Evolutionary conservation across 345 rosid genomes (phyloP).

Genomic region (Salix suchowensis): DNA sequence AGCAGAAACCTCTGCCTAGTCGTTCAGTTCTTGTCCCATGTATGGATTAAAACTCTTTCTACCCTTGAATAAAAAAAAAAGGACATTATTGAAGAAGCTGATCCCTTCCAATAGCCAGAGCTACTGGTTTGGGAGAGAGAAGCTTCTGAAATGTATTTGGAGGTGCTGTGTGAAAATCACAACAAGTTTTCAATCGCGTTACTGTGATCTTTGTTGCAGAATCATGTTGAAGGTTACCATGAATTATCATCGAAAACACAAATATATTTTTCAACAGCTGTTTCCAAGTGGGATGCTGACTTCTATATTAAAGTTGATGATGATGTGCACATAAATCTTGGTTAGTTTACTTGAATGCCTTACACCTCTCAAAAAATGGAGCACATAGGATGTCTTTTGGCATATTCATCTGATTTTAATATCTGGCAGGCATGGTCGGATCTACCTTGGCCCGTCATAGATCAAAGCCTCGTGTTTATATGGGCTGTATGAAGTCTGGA

Average conservation of each 20-base stretch:
- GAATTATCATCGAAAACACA: slow-evolving; percentile 70
- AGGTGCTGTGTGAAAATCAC: not conserved
- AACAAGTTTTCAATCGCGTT: not conserved
- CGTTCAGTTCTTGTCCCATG: not conserved
- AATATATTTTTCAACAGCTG: slow-evolving; percentile 59
- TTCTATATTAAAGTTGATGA: slow-evolving; percentile 77
- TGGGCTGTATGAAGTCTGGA: slow-evolving; percentile 98
- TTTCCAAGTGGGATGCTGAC: slow-evolving; percentile 76
- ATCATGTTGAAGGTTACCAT: slow-evolving; percentile 72
- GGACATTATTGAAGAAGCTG: not conserved
- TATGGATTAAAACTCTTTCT: not conserved
- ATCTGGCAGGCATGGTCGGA: slow-evolving; percentile 58
- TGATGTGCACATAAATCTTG: slow-evolving; percentile 84
- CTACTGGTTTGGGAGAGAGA: slow-evolving; percentile 1
- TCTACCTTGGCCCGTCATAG: slow-evolving; percentile 80
- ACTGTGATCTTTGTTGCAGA: slow-evolving; percentile 38
- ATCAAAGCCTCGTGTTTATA: slow-evolving; percentile 69
- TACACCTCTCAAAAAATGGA: slow-evolving; percentile 8
- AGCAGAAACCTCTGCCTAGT: not conserved
- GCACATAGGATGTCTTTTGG: not conserved
- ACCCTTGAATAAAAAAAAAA: not conserved
- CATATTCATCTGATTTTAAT: slow-evolving; percentile 13
- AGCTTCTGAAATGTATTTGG: not conserved
- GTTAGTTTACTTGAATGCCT: slow-evolving; percentile 41
- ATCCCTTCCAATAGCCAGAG: not conserved